Conservation (phyloP, 306 rosid species). For the Quercus variabilis region DNA sequence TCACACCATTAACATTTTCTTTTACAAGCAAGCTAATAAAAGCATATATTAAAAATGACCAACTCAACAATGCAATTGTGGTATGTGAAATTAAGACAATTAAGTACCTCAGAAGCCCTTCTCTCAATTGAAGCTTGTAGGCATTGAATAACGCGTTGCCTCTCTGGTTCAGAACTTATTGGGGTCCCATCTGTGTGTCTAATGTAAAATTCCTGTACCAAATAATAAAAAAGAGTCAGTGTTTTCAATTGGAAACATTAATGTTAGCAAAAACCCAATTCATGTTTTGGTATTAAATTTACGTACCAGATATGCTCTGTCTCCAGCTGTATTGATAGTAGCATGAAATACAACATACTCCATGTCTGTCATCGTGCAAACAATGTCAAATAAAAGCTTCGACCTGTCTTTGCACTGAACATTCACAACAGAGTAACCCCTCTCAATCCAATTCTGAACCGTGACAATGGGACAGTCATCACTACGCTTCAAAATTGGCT, state of each 20-base stretch:
- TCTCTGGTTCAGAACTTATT: slow-evolving; percentile 91
- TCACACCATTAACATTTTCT: background rate
- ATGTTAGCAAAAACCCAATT: background rate
- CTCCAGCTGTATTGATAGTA: slow-evolving; percentile 55
- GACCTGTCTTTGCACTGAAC: slow-evolving; percentile 83
- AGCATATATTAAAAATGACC: background rate
- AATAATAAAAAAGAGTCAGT: background rate
- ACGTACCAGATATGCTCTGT: slow-evolving; percentile 64
- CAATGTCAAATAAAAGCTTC: slow-evolving; percentile 77
- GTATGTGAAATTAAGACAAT: background rate
- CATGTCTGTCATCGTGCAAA: slow-evolving; percentile 93
- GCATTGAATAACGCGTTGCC: slow-evolving; percentile 85
- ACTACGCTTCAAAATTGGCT: slow-evolving; percentile 47
- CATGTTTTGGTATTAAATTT: background rate
- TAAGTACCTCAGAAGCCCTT: slow-evolving; percentile 74
- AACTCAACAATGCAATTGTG: too few relatives aligned
- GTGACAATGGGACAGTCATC: slow-evolving; percentile 50
- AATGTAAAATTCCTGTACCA: slow-evolving; percentile 77
- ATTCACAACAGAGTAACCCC: slow-evolving; percentile 83
- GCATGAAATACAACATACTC: slow-evolving; percentile 91
- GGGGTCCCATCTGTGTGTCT: slow-evolving; percentile 90
- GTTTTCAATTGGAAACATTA: background rate
- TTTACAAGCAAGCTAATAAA: too few relatives aligned
- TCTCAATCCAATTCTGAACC: slow-evolving; percentile 80
- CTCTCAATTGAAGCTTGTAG: slow-evolving; percentile 81